Evolutionary conservation across 192 early-diverging fungal species (phyloP), one percentile per base, ranked within the genome.

Genomic region (Geranomyces variabilis): DNA sequence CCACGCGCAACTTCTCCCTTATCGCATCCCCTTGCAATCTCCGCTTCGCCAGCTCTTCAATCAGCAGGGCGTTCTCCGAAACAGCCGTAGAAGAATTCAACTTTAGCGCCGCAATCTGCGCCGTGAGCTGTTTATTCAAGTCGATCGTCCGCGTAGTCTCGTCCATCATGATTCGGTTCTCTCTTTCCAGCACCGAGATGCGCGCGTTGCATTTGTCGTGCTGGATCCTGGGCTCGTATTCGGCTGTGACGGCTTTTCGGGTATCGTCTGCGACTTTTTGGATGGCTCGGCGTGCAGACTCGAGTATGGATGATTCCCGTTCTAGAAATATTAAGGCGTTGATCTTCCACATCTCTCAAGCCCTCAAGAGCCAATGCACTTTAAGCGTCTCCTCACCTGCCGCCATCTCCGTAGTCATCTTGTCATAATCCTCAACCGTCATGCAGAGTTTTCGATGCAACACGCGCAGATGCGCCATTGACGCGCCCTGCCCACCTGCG

Each of bases 401-500:
- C 3, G 36, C 36, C 10, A 10, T 7, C 10, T 41, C 36, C 10
- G 36, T 55, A 15, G 29, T 78, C 65, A 45, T 68, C 48, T 36
- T 57, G 56, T 70, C 76, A 66, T 74, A 81, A 48, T 76, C 70
- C 13, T 81, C 77, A 12, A 81, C 47, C 1, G 69, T 46, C 29
- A 64, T 28, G 13, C 36, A 34, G 6, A 78, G 26, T 49, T 74
- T 72, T 31, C 72, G 69, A 43, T 81, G 76, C 9, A 81, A 45
- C 43, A 81, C 71, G 0, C 80, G 73, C n/a, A 77, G 41, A 47
- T 77, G 67, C 31, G 73, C 51, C 72, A 80, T 77, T 3, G 73
- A 75, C 41, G 51, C 29, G 14, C 70, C 70, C 47, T 65, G n/a
- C 2, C 49, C 66, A 33, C 33, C 66, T n/a, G 28, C 49, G 1